Evolutionary conservation across 129 eudicot genomes (phyloP).

Genomic region (Lactuca saligna): DNA sequence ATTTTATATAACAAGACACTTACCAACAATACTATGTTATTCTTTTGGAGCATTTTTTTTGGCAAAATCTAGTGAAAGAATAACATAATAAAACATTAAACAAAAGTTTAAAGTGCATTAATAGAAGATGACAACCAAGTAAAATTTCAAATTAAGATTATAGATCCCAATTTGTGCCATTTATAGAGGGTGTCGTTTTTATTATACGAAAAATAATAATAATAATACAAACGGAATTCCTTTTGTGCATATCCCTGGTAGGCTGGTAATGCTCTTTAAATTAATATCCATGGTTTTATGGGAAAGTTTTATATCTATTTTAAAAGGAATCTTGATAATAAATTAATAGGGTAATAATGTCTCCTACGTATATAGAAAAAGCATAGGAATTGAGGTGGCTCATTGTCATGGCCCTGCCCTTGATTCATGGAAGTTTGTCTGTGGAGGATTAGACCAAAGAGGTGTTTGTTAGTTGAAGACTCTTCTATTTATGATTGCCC

Average conservation of each 20-base stretch:
- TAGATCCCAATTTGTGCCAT: constrained; percentile 34
- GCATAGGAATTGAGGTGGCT: constrained; percentile 52
- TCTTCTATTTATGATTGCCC: constrained; percentile 36
- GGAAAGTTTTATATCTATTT: constrained; percentile 4
- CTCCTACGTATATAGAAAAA: constrained; percentile 38
- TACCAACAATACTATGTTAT: neutral
- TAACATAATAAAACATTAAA: constrained; percentile 10
- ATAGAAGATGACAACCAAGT: constrained; percentile 19
- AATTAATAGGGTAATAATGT: constrained; percentile 30
- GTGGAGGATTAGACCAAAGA: constrained; percentile 38
- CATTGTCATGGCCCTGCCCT: constrained; percentile 40
- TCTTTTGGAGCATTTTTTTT: constrained; percentile 24
- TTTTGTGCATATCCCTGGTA: constrained; percentile 35
- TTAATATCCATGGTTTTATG: constrained; percentile 13
- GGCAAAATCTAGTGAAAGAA: constrained; percentile 17
- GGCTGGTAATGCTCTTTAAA: constrained; percentile 32
- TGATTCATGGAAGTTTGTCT: constrained; percentile 46
- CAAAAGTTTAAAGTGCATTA: neutral
- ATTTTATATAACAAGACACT: neutral
- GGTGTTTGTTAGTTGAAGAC: constrained; percentile 39
- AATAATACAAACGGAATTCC: neutral
- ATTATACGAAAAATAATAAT: neutral
- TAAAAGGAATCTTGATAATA: constrained; percentile 27
- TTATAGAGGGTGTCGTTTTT: constrained; percentile 22
- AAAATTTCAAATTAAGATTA: constrained; percentile 18